A percentile compares a stretch with the other conserved stretches of the same genome.
Evolutionary conservation across 306 rosid species (phyloP).

Genomic region (Cicer bijugum): DNA sequence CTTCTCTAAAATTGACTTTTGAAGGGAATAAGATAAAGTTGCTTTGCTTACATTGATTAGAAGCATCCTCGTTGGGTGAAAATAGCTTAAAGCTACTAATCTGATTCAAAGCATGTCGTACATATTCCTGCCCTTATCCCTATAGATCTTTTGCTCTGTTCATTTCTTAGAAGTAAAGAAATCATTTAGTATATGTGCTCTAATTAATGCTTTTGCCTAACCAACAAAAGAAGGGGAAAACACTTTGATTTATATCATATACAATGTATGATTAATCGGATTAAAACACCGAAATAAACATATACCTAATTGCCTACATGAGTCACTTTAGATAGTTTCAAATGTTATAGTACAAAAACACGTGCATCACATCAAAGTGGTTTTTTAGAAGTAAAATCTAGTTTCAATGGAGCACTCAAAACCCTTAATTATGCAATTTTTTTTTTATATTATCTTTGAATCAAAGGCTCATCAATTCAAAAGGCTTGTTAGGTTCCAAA

Average conservation of each 20-base stretch:
- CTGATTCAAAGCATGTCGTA: conserved; percentile 45
- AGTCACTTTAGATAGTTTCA: conserved; percentile 29
- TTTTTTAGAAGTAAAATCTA: conserved; percentile 25
- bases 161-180: conserved; percentile 52
- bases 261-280: conserved; percentile 4
- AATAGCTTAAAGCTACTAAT: conserved; percentile 41
- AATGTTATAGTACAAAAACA: conserved; percentile 32
- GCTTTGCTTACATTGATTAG: conserved; percentile 12
- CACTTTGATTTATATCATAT: conserved; percentile 5
- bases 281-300: conserved; percentile 27
- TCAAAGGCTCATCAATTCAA: conserved; percentile 58
- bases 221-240: conserved; percentile 10
- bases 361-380: conserved; percentile 35
- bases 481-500: conserved; percentile 53
- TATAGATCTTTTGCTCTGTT: conserved; percentile 40
- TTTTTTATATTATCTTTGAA: conserved; percentile 60
- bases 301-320: conserved; percentile 24
- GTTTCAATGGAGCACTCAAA: conserved; percentile 54
- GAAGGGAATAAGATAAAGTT: conserved; percentile 40
- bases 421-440: conserved; percentile 49
- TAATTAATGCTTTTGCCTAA: conserved; percentile 36
- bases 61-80: conserved; percentile 41
- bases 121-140: conserved; percentile 39
- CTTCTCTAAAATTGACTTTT: conserved; percentile 46
- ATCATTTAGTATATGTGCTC: conserved; percentile 52